A percentile compares a stretch with the other conserved stretches of the same genome.
Evolutionary conservation across 2,329 filamentous ascomycete genomes (phyloP).

Genomic region (Aspergillus sp.): DNA sequence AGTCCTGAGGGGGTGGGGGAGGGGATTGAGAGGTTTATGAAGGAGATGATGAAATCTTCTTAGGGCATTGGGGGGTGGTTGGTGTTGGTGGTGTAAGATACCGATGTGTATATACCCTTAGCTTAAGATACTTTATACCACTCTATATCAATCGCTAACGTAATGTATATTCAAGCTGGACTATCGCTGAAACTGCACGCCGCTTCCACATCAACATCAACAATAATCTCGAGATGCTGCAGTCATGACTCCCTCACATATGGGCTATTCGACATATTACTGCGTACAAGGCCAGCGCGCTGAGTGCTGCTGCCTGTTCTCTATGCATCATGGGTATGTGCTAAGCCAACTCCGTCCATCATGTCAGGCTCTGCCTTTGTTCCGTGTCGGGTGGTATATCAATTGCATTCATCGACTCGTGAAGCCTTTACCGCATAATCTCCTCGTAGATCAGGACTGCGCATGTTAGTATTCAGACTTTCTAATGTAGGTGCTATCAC

Average conservation of each 20-base stretch:
- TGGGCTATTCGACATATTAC: slow-evolving; percentile 3
- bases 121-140: background rate
- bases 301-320: background rate
- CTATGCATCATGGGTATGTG: slow-evolving; percentile 25
- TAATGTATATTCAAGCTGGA: slow-evolving; percentile 4
- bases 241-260: background rate
- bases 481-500: slow-evolving; percentile 12
- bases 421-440: slow-evolving; percentile 69
- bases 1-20: slow-evolving; percentile 76
- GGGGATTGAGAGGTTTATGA: slow-evolving; percentile 61
- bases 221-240: background rate
- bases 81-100: background rate
- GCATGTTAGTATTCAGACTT: slow-evolving; percentile 14
- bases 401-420: slow-evolving; percentile 4
- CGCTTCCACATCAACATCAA: slow-evolving; percentile 3
- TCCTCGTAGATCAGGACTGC: slow-evolving; percentile 89
- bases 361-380: slow-evolving; percentile 8
- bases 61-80: background rate
- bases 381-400: background rate
- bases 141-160: background rate
- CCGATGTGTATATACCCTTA: slow-evolving; percentile 9
- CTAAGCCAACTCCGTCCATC: slow-evolving; percentile 10
- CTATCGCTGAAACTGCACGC: slow-evolving; percentile 4
- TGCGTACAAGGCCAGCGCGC: background rate
- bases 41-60: background rate